Percentiles rank a stretch among this genome's conserved stretches.
These are phyloP conservation scores for Nakaseomyces bracarensis DNA, from an alignment of 1,139 yeast genomes.

Conservation along the genomic window DNA sequence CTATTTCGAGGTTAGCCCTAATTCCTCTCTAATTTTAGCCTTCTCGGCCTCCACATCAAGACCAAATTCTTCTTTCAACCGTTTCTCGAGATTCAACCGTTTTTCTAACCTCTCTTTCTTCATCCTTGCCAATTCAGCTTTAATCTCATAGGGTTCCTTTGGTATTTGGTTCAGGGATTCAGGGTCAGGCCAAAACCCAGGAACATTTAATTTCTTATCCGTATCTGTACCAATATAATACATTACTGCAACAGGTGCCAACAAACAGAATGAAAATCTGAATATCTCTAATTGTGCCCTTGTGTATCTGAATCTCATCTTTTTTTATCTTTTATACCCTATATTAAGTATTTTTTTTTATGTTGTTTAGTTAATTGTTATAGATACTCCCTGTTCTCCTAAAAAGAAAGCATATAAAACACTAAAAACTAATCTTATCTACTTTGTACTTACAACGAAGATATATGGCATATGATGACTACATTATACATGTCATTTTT, in stretches of 20 bases:
- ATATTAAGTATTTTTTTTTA: not conserved
- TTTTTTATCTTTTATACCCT: constrained; percentile 9
- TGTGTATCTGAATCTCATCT: constrained; percentile 30
- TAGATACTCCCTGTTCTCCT: not conserved
- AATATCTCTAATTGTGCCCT: constrained; percentile 64
- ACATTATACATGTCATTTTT: too few relatives aligned
- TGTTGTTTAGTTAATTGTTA: not conserved
- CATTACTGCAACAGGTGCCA: constrained; percentile 85
- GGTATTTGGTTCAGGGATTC: constrained; percentile 84
- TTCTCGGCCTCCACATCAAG: constrained; percentile 40
- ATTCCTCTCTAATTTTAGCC: constrained; percentile 28
- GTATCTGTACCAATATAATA: constrained; percentile 86
- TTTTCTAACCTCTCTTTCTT: constrained; percentile 65
- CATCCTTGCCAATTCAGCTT: constrained; percentile 84
- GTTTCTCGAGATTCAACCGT: constrained; percentile 64
- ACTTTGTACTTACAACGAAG: too few relatives aligned
- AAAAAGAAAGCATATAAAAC: too few relatives aligned
- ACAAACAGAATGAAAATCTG: constrained; percentile 74
- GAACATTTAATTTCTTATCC: constrained; percentile 77
- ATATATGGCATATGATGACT: too few relatives aligned
- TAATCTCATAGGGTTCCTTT: constrained; percentile 84
- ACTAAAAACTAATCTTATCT: too few relatives aligned
- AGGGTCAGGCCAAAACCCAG: constrained; percentile 98
- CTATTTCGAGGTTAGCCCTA: constrained; percentile 10
- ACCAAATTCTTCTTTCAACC: constrained; percentile 60